Base-by-base conservation (phyloP, 2,329 filamentous ascomycete species). In the Dactylonectria macrodidyma region DNA sequence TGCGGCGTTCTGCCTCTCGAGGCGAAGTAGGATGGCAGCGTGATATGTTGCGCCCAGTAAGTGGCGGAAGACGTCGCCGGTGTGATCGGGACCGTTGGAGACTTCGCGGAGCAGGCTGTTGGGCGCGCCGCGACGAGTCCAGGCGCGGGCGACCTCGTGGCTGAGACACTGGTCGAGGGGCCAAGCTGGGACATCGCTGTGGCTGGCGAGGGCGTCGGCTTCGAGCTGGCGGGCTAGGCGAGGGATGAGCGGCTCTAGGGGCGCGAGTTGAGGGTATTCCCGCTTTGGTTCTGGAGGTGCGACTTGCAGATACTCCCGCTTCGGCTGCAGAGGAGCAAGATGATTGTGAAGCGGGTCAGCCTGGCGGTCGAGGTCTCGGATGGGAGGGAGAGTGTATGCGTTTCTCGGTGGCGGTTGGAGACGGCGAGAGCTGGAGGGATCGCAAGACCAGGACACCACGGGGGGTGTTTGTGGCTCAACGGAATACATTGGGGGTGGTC, bases 131-230 rank as follows among this genome's bases (percentile, higher is more conserved):
- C 65, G 65, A 26, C 61, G 65, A 22, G 56, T 51, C 65, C 65
- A 68, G 11, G 56, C 44, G 26, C 65, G 65, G 12, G 12, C 19
- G 4, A 65, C 19, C 9, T 68, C 65, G 46, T 61, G 51, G 19
- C 51, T 51, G 24, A 68, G 61, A n/a, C 65, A 68, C n/a, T 65
- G 56, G 19, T 65, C 65, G 5, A 68, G 36, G 11, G 57, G 19
- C 60, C 44, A 64, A 5, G 24, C 12, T 12, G 59, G n/a, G 26
- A 16, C 57, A 12, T 65, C 65, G 16, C 36, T 9, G 9, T 41
- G 51, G 3, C 57, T 60, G 24, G 51, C 57, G 10, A 56, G 51
- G 19, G 65, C 38, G n/a, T 68, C 65, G 2, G 36, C 30, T 14
- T 68, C 61, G 5, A 68, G 61, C 34, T 68, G 61, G 19, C 24